Conservation (phyloP, 108 stramenopile genomes). For the Cyclostephanos invisitatus region DNA sequence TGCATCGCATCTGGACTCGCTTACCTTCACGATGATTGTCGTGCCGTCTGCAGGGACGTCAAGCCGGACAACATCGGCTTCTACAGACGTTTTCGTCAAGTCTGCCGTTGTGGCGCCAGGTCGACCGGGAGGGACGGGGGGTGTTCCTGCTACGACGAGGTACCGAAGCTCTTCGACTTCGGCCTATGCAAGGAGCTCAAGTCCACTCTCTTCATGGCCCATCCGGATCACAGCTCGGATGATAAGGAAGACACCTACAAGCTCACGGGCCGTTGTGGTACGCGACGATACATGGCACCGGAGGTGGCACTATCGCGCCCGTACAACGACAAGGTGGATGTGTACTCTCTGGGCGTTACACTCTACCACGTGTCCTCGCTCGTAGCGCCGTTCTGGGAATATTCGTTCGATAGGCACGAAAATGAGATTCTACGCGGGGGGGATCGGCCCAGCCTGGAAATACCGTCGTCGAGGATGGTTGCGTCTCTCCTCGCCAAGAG, state of each 20-base stretch:
- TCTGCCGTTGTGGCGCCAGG: slow-evolving; percentile 13
- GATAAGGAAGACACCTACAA: slow-evolving; percentile 51
- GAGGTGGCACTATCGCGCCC: slow-evolving; percentile 54
- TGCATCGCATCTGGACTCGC: slow-evolving; percentile 26
- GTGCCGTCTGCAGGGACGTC: slow-evolving; percentile 56
- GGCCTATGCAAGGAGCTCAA: slow-evolving; percentile 68
- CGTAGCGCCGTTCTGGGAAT: slow-evolving; percentile 44
- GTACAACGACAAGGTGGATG: slow-evolving; percentile 53
- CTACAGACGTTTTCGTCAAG: slow-evolving; percentile 18
- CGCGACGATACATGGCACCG: slow-evolving; percentile 71
- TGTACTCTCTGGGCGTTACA: slow-evolving; percentile 68
- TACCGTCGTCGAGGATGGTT: not conserved
- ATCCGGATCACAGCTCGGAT: not conserved
- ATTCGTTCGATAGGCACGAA: slow-evolving; percentile 20
- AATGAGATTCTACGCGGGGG: slow-evolving; percentile 17
- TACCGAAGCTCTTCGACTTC: slow-evolving; percentile 66
- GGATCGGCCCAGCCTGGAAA: slow-evolving; percentile 10
- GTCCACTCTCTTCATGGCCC: slow-evolving; percentile 7
- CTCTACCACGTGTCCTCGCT: slow-evolving; percentile 69
- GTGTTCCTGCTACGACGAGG: slow-evolving; percentile 18
- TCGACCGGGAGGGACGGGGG: not conserved
- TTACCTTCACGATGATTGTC: slow-evolving; percentile 30
- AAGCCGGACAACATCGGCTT: slow-evolving; percentile 76
- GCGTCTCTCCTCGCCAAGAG: not conserved
- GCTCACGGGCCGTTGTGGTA: slow-evolving; percentile 68